Evolutionary conservation across 1,284 basidiomycete species (phyloP), one percentile per base, ranked within the genome.

Genomic region (Exobasidium cylindrosporum): DNA sequence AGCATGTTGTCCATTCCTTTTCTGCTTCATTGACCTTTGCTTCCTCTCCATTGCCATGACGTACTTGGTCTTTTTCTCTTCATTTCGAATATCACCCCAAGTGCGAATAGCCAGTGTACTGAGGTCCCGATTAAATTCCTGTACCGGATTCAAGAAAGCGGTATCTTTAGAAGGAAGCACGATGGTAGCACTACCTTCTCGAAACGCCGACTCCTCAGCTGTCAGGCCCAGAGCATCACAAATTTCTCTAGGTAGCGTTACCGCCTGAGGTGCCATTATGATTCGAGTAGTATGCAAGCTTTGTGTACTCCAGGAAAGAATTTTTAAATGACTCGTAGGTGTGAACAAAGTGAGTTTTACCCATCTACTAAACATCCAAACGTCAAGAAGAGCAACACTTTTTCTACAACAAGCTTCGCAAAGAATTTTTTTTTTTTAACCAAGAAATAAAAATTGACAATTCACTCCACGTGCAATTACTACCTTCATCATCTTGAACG

Each of bases 101-200:
- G 87, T 86, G 17, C 86, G 84, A 64, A 98, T 97, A 65, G 89
- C 89, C 5, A 93, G 89, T 35, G 96, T 88, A 67, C 90, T 92
- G 58, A 93, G 81, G 81, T 98, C 95, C 47, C 96, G 86, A 82
- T 99, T 99, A 84, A 97, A 99, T 81, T 99, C 92, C 77, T 99
- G 95, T 5, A 97, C 90, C 1, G 96, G 95, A 78, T 99, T 99
- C 63, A 98, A 83, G 82, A 99, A 99, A n/a, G 81, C 82, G 11
- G 78, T 76, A 45, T 76, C 72, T 26, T 72, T 72, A 3, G 71
- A 71, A 10, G 77, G 77, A 63, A 79, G 70, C 26, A 77, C 73
- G 53, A 79, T 79, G 30, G 76, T 77, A 1, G 77, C 71, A 61
- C 66, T 69, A 56, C 75, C 74, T 50, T 79, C 77, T 30, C 70